A percentile compares a stretch with the other conserved stretches of the same genome.
These are phyloP conservation scores for Luffa aegyptiaca DNA, from an alignment of 306 rosid genomes.

Conservation along the genomic window DNA sequence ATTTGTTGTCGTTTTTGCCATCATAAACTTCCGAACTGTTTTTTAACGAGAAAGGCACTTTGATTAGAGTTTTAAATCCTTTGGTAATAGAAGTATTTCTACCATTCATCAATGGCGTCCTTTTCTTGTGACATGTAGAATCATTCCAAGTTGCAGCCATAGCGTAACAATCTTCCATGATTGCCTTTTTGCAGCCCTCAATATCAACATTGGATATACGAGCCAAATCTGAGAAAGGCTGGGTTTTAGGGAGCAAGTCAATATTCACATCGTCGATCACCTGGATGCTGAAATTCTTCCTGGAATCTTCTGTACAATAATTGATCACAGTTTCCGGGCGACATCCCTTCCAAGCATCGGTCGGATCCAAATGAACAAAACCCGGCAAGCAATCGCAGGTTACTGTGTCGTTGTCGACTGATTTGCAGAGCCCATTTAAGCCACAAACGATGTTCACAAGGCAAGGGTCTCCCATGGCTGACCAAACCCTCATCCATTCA, in stretches of 20 bases:
- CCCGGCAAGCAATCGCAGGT: conserved; percentile 8
- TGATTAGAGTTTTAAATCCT: background rate
- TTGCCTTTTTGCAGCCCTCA: background rate
- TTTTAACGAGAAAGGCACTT: background rate
- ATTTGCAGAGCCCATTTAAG: conserved; percentile 3
- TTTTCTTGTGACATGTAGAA: background rate
- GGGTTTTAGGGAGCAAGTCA: background rate
- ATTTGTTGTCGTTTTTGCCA: background rate
- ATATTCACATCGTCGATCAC: background rate
- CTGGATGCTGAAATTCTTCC: background rate
- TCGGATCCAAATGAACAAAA: conserved; percentile 8
- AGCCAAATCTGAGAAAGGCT: background rate
- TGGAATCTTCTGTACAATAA: background rate
- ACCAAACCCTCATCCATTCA: background rate
- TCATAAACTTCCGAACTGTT: background rate
- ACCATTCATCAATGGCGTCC: conserved; percentile 4
- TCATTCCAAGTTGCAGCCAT: background rate
- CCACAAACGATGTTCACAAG: background rate
- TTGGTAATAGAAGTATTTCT: background rate
- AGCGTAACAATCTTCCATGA: background rate
- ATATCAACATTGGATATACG: background rate
- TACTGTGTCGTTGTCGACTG: background rate
- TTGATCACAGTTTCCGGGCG: background rate
- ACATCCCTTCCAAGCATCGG: background rate
- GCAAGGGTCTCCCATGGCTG: background rate